Conservation (phyloP, 2,329 filamentous ascomycete species). For the Penicillium vulpinum region DNA sequence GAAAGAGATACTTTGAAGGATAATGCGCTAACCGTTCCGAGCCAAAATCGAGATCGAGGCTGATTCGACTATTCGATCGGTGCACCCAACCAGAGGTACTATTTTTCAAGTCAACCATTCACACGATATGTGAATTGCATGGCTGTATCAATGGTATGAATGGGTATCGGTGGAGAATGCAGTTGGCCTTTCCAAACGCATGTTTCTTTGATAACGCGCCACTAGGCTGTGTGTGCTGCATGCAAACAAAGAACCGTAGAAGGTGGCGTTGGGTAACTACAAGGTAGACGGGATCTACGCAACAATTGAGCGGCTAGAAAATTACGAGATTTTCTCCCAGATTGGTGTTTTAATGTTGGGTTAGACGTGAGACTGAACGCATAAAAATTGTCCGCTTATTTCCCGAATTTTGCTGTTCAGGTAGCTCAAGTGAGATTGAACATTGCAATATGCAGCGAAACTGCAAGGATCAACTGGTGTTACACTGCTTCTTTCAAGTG, state of each 20-base stretch:
- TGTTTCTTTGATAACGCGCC: constrained; percentile 4
- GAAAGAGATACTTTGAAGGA: constrained; percentile 5
- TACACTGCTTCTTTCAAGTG: not conserved
- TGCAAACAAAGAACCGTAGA: constrained; percentile 6
- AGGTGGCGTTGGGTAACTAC: not conserved
- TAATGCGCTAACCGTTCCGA: not conserved
- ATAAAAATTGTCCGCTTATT: not conserved
- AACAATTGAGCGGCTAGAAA: not conserved
- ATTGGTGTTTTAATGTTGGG: not conserved
- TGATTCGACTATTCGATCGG: not conserved
- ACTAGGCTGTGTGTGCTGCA: not conserved
- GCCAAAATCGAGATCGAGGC: not conserved
- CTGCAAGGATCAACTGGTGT: not conserved
- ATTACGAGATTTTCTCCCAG: not conserved
- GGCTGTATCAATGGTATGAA: not conserved
- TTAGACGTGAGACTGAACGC: not conserved
- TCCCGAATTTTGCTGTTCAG: not conserved
- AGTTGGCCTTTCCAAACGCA: not conserved
- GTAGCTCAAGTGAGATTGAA: not conserved
- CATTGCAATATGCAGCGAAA: not conserved
- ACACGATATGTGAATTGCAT: not conserved
- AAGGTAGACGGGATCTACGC: not conserved
- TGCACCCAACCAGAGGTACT: not conserved
- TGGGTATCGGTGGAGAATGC: not conserved
- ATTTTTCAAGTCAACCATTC: not conserved